phyloP scores from a whole-genome alignment of 2,329 filamentous ascomycete species.

The Lecanoromycetidae sp. region DNA sequence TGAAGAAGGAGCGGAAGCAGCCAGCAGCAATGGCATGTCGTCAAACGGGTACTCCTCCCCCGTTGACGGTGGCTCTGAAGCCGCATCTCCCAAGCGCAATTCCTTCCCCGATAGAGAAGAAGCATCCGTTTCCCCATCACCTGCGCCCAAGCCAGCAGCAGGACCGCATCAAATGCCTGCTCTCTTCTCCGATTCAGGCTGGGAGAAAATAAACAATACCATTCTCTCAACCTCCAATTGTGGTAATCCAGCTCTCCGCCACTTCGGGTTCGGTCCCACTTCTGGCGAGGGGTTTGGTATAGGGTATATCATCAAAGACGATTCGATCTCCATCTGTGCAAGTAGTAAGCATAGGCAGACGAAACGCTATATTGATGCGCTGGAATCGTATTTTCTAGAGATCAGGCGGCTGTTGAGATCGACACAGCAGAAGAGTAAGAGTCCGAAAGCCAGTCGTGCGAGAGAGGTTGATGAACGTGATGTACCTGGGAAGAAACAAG shows the following conservation, averaged over 20 bases:
- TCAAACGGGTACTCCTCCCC: conserved; percentile 56
- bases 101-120: conserved; percentile 2
- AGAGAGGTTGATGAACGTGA: conserved; percentile 47
- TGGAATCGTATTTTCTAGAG: conserved; percentile 84
- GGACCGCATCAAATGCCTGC: conserved; percentile 52
- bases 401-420: conserved; percentile 72
- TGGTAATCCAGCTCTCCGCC: conserved; percentile 83
- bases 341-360: conserved; percentile 92
- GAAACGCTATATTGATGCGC: conserved; percentile 71
- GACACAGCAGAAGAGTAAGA: conserved; percentile 45
- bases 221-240: conserved; percentile 97
- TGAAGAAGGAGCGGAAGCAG: conserved; percentile 47
- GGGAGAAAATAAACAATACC: conserved; percentile 91
- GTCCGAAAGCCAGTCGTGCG: conserved; percentile 44
- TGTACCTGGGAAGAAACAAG: conserved; percentile 12
- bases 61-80: conserved; percentile 20
- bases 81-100: conserved; percentile 21
- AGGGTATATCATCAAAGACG: conserved; percentile 97
- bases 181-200: conserved; percentile 77
- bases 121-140: conserved; percentile 30
- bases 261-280: conserved; percentile 94
- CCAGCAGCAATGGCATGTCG: conserved; percentile 39
- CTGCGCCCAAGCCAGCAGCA: conserved; percentile 26
- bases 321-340: conserved; percentile 79
- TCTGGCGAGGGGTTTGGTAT: conserved; percentile 93